Evolutionary conservation across 2,329 filamentous ascomycete genomes (phyloP), one percentile per base, ranked within the genome.

Genomic region (Ceratocystis alfenasii): DNA sequence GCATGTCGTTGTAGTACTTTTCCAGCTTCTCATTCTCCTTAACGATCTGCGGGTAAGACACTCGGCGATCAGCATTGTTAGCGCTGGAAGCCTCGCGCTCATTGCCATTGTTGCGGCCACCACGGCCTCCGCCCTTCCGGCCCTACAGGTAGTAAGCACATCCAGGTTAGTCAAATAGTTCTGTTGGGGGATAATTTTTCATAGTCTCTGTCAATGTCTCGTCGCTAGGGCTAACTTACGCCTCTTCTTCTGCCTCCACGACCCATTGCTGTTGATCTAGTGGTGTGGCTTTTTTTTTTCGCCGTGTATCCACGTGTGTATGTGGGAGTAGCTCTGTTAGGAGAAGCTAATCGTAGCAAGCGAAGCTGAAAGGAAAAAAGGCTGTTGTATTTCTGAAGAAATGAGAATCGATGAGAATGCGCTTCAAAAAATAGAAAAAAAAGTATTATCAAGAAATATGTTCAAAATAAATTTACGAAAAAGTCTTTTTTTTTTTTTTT

Each of bases 21-120:
- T 97, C 88, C 69, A 95, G 87, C 71, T 87, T 87, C 73, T 89
- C 87, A 76, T 99, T 96, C 71, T 86, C 78, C 78, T 92, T 94
- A 71, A 80, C 77, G 65, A 95, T 72, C 61, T 71, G 65, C 25
- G 67, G 59, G 46, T 66, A 68, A 8, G 65, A 46, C 60, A 66
- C 67, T 4, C 64, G 67, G 25, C 64, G 64, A 28, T 68, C 67
- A 22, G 63, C 48, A 20, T 22, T 36, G 33, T 65, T 62, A 41
- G 53, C 59, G 46, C 17, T 41, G 15, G 5, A 44, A 33, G 61
- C 67, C n/a, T 60, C 66, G 20, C 64, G 60, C 22, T 65, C 63
- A n/a, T 30, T 30, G 46, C 64, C 66, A 3, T 64, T 64, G 17
- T 63, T 60, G 48, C 66, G 59, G n/a, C 66, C 66, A 22, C 66